Evolutionary conservation across 2,329 filamentous ascomycete genomes (phyloP), one percentile per base, ranked within the genome.

Genomic region (Botryosphaeria agaves): DNA sequence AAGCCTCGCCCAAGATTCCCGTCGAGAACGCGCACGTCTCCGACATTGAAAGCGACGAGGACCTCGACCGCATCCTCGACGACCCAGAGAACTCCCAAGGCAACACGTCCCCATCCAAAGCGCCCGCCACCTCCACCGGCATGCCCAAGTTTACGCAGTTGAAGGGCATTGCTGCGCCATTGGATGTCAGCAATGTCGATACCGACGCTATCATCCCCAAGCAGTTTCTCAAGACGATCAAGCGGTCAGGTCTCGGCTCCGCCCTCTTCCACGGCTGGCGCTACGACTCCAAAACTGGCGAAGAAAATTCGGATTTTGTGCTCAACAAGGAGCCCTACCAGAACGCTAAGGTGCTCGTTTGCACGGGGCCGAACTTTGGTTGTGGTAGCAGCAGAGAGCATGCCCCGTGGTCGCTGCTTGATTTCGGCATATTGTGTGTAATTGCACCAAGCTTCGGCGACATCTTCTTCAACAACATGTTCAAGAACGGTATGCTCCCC

Each of bases 401-500:
- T 61, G 89, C 89, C 2, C 89, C 89, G 1, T 95, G 89, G 89
- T 87, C 89, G 5, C 69, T 95, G 15, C 74, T 92, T 34, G 89
- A 95, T 58, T 95, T 95, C 45, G 89, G 89, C 42, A 93, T 98
- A 61, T 82, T 78, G 51, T 87, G 78, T 52, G 68, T 95, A 46
- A 92, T 95, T 43, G 89, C 87, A 1, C 82, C 83, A 1, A 85
- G 79, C 1, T 81, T 71, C 42, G 80, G 78, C 34, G 83, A 92
- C 49, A 98, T 98, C 55, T 94, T 94, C 72, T 91, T 87, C 72
- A 94, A 93, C 72, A 98, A 98, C 66, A 89, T 80, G n/a, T 95
- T 94, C 71, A 95, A 98, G 69, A 98, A 98, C 62, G 87, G 87
- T 61, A 95, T 95, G 89, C 64, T 95, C 38, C 85, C 87, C 28